phyloP scores from a whole-genome alignment of 192 early-diverging fungal genomes.

The Linnemannia elongata region DNA sequence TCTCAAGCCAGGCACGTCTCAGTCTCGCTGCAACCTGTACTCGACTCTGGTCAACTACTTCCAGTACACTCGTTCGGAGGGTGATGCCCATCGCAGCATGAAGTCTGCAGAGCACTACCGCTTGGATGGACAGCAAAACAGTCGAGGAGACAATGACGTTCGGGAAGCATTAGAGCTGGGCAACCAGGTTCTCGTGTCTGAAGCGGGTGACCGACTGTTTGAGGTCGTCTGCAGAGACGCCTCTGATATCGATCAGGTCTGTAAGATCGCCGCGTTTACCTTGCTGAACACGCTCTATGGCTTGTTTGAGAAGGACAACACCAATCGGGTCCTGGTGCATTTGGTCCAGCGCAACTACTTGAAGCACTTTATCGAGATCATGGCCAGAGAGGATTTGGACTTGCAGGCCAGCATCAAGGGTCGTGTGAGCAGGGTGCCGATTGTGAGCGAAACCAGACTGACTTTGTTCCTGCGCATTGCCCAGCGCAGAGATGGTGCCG shows the following conservation, averaged over 20 bases:
- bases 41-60: slow-evolving; percentile 80
- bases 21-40: slow-evolving; percentile 85
- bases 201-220: slow-evolving; percentile 78
- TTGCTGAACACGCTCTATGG: slow-evolving; percentile 78
- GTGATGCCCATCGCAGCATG: slow-evolving; percentile 18
- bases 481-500: slow-evolving; percentile 78
- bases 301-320: slow-evolving; percentile 60
- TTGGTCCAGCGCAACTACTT: slow-evolving; percentile 68
- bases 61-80: slow-evolving; percentile 65
- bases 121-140: neutral
- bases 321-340: slow-evolving; percentile 61
- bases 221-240: slow-evolving; percentile 87
- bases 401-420: slow-evolving; percentile 68
- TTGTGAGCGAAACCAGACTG: slow-evolving; percentile 87
- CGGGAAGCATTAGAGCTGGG: slow-evolving; percentile 52
- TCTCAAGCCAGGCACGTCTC: slow-evolving; percentile 67
- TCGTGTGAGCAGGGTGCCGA: slow-evolving; percentile 42
- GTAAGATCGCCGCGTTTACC: slow-evolving; percentile 89
- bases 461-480: slow-evolving; percentile 85
- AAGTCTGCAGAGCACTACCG: neutral
- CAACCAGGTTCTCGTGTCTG: slow-evolving; percentile 64
- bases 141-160: slow-evolving; percentile 10
- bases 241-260: slow-evolving; percentile 81
- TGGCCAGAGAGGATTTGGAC: slow-evolving; percentile 74
- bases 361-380: slow-evolving; percentile 67